Conservation (phyloP, 2,329 filamentous ascomycete genomes). For the Blumeria hordei region DNA sequence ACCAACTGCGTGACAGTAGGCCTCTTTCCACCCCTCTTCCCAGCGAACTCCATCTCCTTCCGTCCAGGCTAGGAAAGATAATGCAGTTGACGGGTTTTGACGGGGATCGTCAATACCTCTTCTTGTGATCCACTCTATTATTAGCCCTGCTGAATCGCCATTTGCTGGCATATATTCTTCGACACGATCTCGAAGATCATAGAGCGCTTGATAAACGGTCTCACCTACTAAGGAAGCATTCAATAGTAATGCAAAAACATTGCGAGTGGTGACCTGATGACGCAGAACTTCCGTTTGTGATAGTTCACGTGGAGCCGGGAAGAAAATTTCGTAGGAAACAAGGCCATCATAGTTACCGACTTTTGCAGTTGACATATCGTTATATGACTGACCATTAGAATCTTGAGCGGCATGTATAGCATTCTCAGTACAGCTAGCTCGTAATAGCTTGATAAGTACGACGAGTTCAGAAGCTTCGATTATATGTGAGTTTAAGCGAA, state of each 20-base stretch:
- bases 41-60: slow-evolving; percentile 34
- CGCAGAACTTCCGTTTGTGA: slow-evolving; percentile 24
- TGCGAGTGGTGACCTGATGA: slow-evolving; percentile 41
- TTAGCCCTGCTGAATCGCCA: slow-evolving; percentile 30
- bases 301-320: slow-evolving; percentile 28
- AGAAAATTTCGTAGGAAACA: slow-evolving; percentile 37
- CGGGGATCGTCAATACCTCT: slow-evolving; percentile 40
- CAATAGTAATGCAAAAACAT: slow-evolving; percentile 41
- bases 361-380: not conserved
- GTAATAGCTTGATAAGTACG: slow-evolving; percentile 26
- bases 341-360: slow-evolving; percentile 22
- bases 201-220: slow-evolving; percentile 36
- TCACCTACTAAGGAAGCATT: slow-evolving; percentile 39
- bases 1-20: slow-evolving; percentile 41
- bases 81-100: slow-evolving; percentile 31
- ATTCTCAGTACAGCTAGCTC: slow-evolving; percentile 27
- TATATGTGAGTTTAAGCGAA: slow-evolving; percentile 32
- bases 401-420: not conserved
- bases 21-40: slow-evolving; percentile 43
- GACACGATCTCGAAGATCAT: slow-evolving; percentile 35
- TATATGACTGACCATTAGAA: not conserved
- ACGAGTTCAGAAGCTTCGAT: slow-evolving; percentile 32
- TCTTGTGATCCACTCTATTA: slow-evolving; percentile 34
- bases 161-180: slow-evolving; percentile 31
- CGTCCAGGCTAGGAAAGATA: slow-evolving; percentile 39